Evolutionary conservation across 306 rosid genomes (phyloP), one percentile per base, ranked within the genome.

Genomic region (Dicorynia guianensis): DNA sequence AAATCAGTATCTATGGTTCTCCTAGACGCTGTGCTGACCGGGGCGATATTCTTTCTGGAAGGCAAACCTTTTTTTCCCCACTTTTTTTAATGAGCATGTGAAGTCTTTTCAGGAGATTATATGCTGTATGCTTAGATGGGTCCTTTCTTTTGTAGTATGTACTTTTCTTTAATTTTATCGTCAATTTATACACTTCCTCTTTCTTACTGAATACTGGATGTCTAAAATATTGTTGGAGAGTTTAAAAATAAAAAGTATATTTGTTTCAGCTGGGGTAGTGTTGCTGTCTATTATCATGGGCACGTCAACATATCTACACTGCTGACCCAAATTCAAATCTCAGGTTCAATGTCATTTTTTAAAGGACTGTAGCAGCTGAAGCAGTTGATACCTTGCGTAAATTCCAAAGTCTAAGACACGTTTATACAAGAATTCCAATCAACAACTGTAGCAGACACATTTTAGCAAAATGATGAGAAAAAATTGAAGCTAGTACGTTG

Each of bases 1-100:
- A 82, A 80, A 79, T 89, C 96, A 69, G 96, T 82, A 79, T 91
- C 67, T 87, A 85, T 47, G 97, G 98, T 72, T 93, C 97, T 85
- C 97, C 93, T 67, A 88, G 98, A 56, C 93, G 98, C 62, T 93
- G 97, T 70, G 96, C 93, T 47, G 98, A 96, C 69, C 98, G 91
- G 80, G 98, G 98, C 38, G 98, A 93, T 79, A 88, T 93, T 75
- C 98, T 93, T 82, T 91, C 93, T 77, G 98, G 98, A 88, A 93
- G 97, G 98, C 83, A 88, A 84, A 97, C 82, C 20, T 40, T 46
- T 49, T 9, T 44, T 49, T 69, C 61, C 54, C 42, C 40, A 14
- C 70, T 36, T 46, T 46, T 58, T 17, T 18, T 69, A 20, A 64
- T 25, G 30, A 25, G 30, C 30, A 1, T 1, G 30, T 25, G 30